Percentiles rank a stretch among this genome's conserved stretches.
These are phyloP conservation scores for Pelargonium exstipulatum DNA, from an alignment of 441 rosid genomes.

Conservation along the genomic window DNA sequence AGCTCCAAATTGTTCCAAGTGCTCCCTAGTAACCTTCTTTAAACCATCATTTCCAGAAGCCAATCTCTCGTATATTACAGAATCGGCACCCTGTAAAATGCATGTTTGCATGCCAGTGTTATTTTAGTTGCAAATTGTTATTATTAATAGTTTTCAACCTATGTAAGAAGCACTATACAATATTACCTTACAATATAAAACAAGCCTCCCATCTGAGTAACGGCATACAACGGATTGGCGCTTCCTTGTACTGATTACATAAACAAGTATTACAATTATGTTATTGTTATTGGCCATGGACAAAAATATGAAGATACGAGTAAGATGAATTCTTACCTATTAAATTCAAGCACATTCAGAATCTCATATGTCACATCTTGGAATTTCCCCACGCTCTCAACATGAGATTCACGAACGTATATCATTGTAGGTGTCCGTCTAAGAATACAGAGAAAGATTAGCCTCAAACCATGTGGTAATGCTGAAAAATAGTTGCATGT, in stretches of 20 bases:
- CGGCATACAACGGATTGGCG: constrained; percentile 99
- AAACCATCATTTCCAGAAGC: constrained; percentile 57
- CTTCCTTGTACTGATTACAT: constrained; percentile 77
- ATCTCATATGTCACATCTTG: constrained; percentile 85
- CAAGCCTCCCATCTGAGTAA: constrained; percentile 86
- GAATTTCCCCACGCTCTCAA: constrained; percentile 80
- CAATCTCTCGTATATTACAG: constrained; percentile 74
- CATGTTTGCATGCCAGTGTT: constrained; percentile 25
- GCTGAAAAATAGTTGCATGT: neutral
- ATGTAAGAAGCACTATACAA: constrained; percentile 20
- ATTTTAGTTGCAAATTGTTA: neutral
- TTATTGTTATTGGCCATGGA: constrained; percentile 26
- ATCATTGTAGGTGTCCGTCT: constrained; percentile 98
- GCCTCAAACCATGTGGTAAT: constrained; percentile 15
- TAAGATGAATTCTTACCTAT: constrained; percentile 52
- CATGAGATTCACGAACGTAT: constrained; percentile 93
- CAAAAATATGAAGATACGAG: neutral
- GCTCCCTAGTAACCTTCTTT: constrained; percentile 60
- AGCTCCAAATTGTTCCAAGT: constrained; percentile 84
- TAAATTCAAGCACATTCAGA: constrained; percentile 95
- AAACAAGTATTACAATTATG: constrained; percentile 22
- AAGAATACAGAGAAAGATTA: constrained; percentile 25
- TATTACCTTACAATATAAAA: constrained; percentile 90
- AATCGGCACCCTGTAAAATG: constrained; percentile 79
- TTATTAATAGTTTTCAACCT: constrained; percentile 9